Conservation (phyloP, 768 basidiomycete species). For the Termitomyces sp. region DNA sequence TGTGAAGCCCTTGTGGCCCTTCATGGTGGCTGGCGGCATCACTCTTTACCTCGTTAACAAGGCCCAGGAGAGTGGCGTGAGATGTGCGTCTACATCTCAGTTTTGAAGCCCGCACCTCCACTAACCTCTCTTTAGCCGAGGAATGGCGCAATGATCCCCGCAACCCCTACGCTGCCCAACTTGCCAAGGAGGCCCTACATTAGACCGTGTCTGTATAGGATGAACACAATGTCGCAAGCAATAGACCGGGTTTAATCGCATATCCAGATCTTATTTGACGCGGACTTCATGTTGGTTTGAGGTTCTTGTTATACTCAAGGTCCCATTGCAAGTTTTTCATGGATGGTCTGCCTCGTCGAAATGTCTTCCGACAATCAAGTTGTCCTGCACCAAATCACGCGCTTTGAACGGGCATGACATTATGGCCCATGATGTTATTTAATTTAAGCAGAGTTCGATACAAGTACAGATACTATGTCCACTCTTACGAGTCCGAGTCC, state of each 20-base stretch:
- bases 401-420: neutral
- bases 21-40: slow-evolving; percentile 61
- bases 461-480: slow-evolving; percentile 2
- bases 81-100: slow-evolving; percentile 50
- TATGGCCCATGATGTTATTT: neutral
- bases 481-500: neutral
- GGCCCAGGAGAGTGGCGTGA: slow-evolving; percentile 65
- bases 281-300: too few relatives aligned
- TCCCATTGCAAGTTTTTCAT: neutral
- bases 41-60: slow-evolving; percentile 66
- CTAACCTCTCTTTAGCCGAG: slow-evolving; percentile 41
- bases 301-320: neutral
- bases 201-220: slow-evolving; percentile 20
- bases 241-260: slow-evolving; percentile 11
- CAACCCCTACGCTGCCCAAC: slow-evolving; percentile 79
- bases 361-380: neutral
- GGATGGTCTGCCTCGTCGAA: neutral
- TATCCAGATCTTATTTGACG: neutral
- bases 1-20: slow-evolving; percentile 75
- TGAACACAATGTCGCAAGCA: neutral
- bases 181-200: slow-evolving; percentile 60
- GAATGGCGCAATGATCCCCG: slow-evolving; percentile 71
- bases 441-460: neutral
- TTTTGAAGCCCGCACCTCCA: neutral
- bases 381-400: neutral